Evolutionary conservation across 2,329 filamentous ascomycete species (phyloP), one percentile per base, ranked within the genome.

Genomic region (Aspergillus ibericus): DNA sequence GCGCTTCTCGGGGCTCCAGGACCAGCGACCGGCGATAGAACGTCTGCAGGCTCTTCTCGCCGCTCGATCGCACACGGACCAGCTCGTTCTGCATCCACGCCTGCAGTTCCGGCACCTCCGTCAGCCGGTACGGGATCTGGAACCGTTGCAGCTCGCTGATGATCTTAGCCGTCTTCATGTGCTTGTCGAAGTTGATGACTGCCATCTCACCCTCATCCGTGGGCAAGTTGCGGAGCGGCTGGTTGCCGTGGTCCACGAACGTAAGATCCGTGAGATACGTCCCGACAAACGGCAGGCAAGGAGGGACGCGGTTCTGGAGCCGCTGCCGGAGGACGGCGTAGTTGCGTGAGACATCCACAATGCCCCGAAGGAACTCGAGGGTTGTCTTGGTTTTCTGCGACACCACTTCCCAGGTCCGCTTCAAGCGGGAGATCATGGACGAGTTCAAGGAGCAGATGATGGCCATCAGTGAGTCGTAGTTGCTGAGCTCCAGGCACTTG

Each of bases 101-200:
- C 73, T 98, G 93, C 72, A 99, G 83, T 68, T 98, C 93, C 0
- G 90, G 86, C 4, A 98, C 81, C 70, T 95, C 89, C 1, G 84
- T 84, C 16, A 99, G 83, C 6, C 89, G 85, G 74, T 98, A 98
- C 0, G 93, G 92, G 18, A 96, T 91, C 76, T 99, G 95, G 80
- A 98, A 98, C 16, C 93, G 88, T 74, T 99, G 95, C 7, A 99
- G 84, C 68, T 98, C 93, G 63, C 91, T 91, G 68, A 99, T 96
- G 71, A 98, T 96, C 77, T 93, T 95, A 47, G 93, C 93, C 2
- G 93, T 98, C 66, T 92, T 91, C 68, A 88, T 90, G 73, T 98
- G 92, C 78, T 98, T 98, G 81, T 98, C 93, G 69, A 97, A 98
- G 77, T 99, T 99, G 82, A 99, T 92, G 32, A 98, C 91, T 0